Evolutionary conservation across 805 yeast species (phyloP).

Genomic region (Hermanozyma aechmeae): DNA sequence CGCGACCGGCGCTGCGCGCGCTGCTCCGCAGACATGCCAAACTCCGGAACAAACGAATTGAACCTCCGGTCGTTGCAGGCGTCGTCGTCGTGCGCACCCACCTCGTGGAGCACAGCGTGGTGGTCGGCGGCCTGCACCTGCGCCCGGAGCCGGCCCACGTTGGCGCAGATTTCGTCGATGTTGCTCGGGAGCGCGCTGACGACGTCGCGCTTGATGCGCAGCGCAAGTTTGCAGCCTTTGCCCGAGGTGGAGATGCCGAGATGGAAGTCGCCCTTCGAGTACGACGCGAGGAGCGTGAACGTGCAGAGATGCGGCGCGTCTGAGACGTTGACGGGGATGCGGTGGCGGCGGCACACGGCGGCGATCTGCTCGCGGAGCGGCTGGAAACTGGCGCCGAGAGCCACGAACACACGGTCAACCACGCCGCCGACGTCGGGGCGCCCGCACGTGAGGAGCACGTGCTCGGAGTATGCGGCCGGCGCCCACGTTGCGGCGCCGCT

Average conservation of each 20-base stretch:
- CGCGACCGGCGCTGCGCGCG: conserved; percentile 54
- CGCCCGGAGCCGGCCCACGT: conserved; percentile 58
- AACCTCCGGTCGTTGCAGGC: conserved; percentile 50
- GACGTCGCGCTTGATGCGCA: conserved; percentile 68
- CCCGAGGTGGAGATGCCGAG: conserved; percentile 81
- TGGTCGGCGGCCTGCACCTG: conserved; percentile 46
- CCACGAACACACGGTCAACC: conserved; percentile 72
- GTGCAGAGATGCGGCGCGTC: conserved; percentile 67
- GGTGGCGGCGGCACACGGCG: conserved; percentile 41
- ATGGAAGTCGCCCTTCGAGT: conserved; percentile 64
- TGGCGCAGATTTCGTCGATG: conserved; percentile 58
- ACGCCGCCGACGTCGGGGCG: conserved; percentile 50
- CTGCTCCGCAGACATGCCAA: conserved; percentile 42
- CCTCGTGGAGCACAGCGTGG: conserved; percentile 18
- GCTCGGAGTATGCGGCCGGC: conserved; percentile 17
- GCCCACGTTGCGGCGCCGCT: conserved; percentile 15
- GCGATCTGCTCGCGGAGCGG: conserved; percentile 33
- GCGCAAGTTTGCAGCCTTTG: conserved; percentile 81
- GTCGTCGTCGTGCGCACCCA: conserved; percentile 63
- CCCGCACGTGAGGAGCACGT: conserved; percentile 49
- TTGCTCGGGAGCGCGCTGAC: conserved; percentile 57
- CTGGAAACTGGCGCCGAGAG: conserved; percentile 23
- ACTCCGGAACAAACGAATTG: conserved; percentile 55
- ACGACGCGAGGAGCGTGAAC: conserved; percentile 68
- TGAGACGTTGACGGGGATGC: conserved; percentile 78